A percentile compares a stretch with the other conserved stretches of the same genome.
These are phyloP conservation scores for Lanmaoa rubissima DNA, from an alignment of 768 basidiomycete genomes.

Conservation along the genomic window DNA sequence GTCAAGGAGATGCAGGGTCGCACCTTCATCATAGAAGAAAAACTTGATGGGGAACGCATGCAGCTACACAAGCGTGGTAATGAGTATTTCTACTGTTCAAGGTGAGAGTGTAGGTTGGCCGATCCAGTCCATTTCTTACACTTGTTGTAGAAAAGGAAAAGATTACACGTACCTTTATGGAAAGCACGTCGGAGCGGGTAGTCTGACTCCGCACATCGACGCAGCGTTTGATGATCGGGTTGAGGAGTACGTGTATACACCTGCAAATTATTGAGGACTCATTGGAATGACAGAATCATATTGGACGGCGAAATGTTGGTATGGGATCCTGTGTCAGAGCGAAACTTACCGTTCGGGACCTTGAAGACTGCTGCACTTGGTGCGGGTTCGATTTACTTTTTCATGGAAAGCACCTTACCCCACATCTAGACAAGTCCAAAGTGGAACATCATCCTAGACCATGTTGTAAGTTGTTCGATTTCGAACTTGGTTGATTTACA, in stretches of 20 bases:
- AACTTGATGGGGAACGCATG: constrained; percentile 95
- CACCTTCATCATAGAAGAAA: constrained; percentile 93
- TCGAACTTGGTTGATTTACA: background rate
- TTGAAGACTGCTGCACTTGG: constrained; percentile 91
- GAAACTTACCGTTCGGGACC: constrained; percentile 89
- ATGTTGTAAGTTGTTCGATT: constrained; percentile 63
- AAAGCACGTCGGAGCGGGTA: constrained; percentile 74
- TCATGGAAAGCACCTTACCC: background rate
- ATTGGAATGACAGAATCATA: constrained; percentile 61
- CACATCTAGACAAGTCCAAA: constrained; percentile 60
- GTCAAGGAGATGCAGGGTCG: constrained; percentile 79
- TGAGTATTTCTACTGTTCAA: constrained; percentile 90
- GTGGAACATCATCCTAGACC: constrained; percentile 77
- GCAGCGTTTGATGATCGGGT: constrained; percentile 71
- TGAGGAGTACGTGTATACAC: constrained; percentile 61
- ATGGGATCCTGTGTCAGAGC: constrained; percentile 89
- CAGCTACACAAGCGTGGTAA: constrained; percentile 92
- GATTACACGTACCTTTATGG: constrained; percentile 93
- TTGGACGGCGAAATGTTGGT: constrained; percentile 99
- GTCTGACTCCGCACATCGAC: constrained; percentile 85
- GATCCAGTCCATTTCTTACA: background rate
- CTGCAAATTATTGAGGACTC: background rate
- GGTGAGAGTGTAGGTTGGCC: constrained; percentile 42
- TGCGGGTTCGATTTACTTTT: constrained; percentile 31
- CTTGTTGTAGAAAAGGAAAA: constrained; percentile 70